phyloP scores from a whole-genome alignment of 306 rosid genomes.

The Cicer yamashitae region DNA sequence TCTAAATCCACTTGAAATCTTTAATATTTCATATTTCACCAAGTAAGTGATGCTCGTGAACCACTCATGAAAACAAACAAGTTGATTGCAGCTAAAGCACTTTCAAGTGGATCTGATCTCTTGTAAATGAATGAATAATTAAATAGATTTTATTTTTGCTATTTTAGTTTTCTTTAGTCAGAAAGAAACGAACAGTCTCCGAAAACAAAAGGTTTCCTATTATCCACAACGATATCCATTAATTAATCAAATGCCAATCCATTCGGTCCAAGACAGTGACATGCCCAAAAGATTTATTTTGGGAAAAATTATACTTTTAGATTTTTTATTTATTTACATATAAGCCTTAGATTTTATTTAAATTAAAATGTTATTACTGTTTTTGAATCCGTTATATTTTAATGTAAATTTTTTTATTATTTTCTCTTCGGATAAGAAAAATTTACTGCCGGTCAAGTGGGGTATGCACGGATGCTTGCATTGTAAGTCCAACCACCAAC shows the following conservation, averaged over 20 bases:
- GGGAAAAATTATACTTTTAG: background rate
- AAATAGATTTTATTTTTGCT: background rate
- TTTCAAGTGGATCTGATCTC: background rate
- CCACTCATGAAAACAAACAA: slow-evolving; percentile 54
- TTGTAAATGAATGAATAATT: slow-evolving; percentile 7
- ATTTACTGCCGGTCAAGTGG: no score
- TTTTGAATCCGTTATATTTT: rapidly evolving
- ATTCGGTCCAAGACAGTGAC: slow-evolving; percentile 44
- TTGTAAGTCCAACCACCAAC: no score
- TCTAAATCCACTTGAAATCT: slow-evolving; percentile 55
- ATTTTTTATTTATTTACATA: no score
- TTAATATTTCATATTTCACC: slow-evolving; percentile 56
- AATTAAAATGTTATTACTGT: no score
- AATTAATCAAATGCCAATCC: slow-evolving; percentile 18
- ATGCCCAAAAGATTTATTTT: slow-evolving; percentile 5
- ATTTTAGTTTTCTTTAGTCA: slow-evolving; percentile 34
- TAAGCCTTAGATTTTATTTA: no score
- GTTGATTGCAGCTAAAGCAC: slow-evolving; percentile 45
- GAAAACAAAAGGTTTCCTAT: slow-evolving; percentile 28
- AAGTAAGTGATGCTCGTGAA: slow-evolving; percentile 53
- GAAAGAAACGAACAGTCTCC: background rate
- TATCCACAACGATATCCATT: slow-evolving; percentile 23
- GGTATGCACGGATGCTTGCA: no score
- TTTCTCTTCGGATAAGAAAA: no score
- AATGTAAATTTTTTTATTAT: no score